A percentile compares a stretch with the other conserved stretches of the same genome.
Evolutionary conservation across 345 rosid genomes (phyloP).

Genomic region (Geranium rotundifolium): DNA sequence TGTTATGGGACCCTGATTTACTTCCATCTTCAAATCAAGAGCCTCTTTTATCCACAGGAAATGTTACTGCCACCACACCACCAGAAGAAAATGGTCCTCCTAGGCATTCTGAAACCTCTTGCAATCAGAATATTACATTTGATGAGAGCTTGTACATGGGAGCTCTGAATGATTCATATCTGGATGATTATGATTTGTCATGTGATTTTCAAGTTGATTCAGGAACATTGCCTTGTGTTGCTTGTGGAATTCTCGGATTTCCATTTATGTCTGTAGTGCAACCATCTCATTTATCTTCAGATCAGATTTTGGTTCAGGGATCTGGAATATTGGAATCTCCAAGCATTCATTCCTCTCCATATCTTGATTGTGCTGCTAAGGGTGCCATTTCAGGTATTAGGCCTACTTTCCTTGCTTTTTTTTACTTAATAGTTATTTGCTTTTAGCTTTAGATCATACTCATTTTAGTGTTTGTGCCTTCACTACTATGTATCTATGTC

Average conservation of each 20-base stretch:
- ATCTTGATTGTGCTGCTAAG: conserved; percentile 10
- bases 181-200: conserved; percentile 57
- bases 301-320: conserved; percentile 14
- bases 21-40: conserved; percentile 51
- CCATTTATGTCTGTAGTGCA: conserved; percentile 95
- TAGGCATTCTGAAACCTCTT: conserved; percentile 25
- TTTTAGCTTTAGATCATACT: neutral
- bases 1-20: conserved; percentile 75
- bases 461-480: neutral
- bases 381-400: conserved; percentile 27
- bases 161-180: conserved; percentile 52
- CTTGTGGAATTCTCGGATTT: conserved; percentile 97
- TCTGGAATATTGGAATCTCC: conserved; percentile 8
- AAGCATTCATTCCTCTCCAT: conserved; percentile 8
- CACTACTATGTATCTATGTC: neutral
- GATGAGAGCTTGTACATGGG: conserved; percentile 83
- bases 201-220: conserved; percentile 91
- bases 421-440: neutral
- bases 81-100: conserved; percentile 23
- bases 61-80: conserved; percentile 18
- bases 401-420: neutral
- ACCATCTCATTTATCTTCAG: conserved; percentile 33
- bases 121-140: conserved; percentile 33
- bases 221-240: conserved; percentile 76
- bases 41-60: conserved; percentile 24